phyloP scores from a whole-genome alignment of 2,329 filamentous ascomycete species.

The Claviceps arundinis region DNA sequence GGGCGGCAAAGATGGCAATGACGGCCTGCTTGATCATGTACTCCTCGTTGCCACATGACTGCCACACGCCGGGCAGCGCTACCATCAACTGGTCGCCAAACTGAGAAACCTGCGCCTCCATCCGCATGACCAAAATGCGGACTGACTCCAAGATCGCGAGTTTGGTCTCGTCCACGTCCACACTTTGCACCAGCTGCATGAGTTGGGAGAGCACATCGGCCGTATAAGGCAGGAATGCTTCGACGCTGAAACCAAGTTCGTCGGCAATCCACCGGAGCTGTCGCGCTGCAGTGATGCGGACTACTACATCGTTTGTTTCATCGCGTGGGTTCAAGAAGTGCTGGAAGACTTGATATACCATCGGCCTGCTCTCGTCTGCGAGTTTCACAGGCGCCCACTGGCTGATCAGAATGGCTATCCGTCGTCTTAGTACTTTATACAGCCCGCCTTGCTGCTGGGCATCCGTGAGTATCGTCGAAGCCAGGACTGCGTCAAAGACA shows the following conservation, averaged over 20 bases:
- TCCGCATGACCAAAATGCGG: constrained; percentile 62
- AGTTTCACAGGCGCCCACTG: constrained; percentile 80
- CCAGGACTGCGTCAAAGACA: constrained; percentile 73
- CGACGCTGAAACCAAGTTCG: constrained; percentile 67
- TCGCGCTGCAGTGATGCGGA: constrained; percentile 78
- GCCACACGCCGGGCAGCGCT: constrained; percentile 72
- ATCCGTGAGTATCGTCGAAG: constrained; percentile 63
- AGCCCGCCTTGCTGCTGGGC: constrained; percentile 48
- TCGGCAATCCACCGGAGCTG: constrained; percentile 72
- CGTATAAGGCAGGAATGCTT: constrained; percentile 65
- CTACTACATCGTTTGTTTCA: constrained; percentile 74
- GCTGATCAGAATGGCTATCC: constrained; percentile 77
- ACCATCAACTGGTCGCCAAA: constrained; percentile 72
- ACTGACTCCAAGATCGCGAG: constrained; percentile 82
- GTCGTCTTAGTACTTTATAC: constrained; percentile 73
- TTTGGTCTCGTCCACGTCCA: constrained; percentile 77
- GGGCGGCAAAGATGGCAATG: constrained; percentile 67
- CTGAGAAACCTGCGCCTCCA: constrained; percentile 57
- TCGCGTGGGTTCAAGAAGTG: constrained; percentile 72
- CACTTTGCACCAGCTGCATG: constrained; percentile 65
- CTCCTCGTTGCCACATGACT: constrained; percentile 63
- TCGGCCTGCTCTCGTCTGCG: constrained; percentile 49
- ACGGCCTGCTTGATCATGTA: constrained; percentile 92
- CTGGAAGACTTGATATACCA: constrained; percentile 80
- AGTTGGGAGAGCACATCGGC: constrained; percentile 58